Evolutionary conservation across 805 yeast species (phyloP).

Genomic region (Danielia reshetovae): DNA sequence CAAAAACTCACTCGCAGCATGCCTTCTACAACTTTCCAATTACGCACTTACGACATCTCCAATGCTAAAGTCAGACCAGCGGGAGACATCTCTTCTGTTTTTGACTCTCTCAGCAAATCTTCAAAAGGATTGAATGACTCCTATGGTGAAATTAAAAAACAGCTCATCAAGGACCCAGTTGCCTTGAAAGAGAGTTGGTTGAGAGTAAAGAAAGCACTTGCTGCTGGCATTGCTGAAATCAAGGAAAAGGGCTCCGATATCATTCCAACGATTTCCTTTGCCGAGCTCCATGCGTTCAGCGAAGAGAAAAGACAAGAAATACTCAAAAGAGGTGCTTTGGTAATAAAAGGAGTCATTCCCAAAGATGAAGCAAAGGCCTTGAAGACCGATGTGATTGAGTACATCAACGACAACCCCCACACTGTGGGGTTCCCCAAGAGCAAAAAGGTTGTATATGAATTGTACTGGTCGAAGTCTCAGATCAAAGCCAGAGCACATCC

Average conservation of each 20-base stretch:
- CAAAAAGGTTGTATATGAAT: conserved; percentile 18
- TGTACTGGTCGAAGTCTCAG: conserved; percentile 40
- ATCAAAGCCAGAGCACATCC: conserved; percentile 38
- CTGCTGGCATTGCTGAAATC: conserved; percentile 5
- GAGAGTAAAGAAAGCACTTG: conserved; percentile 5
- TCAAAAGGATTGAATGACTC: conserved; percentile 3
- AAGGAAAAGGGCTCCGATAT: conserved; percentile 4
- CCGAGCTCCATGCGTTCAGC: neutral
- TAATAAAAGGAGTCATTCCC: conserved; percentile 4
- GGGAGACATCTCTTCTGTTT: conserved; percentile 10
- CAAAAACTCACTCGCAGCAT: too few relatives aligned
- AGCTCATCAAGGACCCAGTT: conserved; percentile 6
- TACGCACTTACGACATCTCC: conserved; percentile 4
- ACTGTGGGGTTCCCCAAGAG: conserved; percentile 9
- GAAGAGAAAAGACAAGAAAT: conserved; percentile 3
- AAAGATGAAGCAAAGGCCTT: conserved; percentile 1
- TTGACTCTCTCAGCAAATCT: conserved; percentile 5
- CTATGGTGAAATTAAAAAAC: conserved; percentile 4
- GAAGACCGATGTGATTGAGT: conserved; percentile 4
- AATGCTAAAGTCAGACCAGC: conserved; percentile 8
- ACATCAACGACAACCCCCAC: conserved; percentile 6
- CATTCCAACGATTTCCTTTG: conserved; percentile 4
- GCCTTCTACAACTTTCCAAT: neutral
- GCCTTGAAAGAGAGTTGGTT: conserved; percentile 5
- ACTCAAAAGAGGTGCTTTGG: conserved; percentile 5